Conservation (phyloP, 148 eudicot genomes). For the Camellia sinensis region DNA sequence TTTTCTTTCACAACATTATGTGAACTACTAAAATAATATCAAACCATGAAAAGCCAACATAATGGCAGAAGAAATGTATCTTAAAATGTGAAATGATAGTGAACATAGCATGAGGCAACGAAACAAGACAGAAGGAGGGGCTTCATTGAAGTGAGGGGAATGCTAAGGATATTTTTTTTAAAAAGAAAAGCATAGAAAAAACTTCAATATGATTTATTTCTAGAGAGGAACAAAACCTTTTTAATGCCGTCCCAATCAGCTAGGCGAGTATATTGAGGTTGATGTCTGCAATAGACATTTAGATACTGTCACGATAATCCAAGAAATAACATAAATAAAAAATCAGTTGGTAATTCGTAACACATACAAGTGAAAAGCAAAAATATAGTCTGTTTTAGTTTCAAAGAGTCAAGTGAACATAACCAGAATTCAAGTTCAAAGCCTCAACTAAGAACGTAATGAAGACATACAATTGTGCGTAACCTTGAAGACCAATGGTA, state of each 20-base stretch:
- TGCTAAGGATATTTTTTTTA: background rate
- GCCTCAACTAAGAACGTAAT: slow-evolving; percentile 21
- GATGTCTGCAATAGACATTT: slow-evolving; percentile 57
- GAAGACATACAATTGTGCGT: slow-evolving; percentile 80
- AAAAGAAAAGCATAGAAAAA: background rate
- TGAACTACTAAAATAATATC: background rate
- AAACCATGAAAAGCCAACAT: background rate
- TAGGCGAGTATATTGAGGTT: slow-evolving; percentile 74
- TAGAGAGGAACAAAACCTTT: slow-evolving; percentile 47
- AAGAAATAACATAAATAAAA: background rate
- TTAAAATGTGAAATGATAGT: background rate
- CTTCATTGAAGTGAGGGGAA: too few relatives aligned
- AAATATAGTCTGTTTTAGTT: background rate
- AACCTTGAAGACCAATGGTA: slow-evolving; percentile 84
- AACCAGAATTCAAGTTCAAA: slow-evolving; percentile 11
- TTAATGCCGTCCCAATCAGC: slow-evolving; percentile 93
- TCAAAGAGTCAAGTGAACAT: background rate
- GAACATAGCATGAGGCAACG: too few relatives aligned
- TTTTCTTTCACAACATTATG: background rate
- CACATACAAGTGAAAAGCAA: background rate
- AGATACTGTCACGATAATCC: background rate
- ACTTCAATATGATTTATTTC: background rate
- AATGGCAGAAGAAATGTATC: background rate
- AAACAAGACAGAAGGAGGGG: too few relatives aligned
- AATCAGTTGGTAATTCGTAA: background rate